Evolutionary conservation across 2,329 filamentous ascomycete genomes (phyloP).

Genomic region (Ceratocystiopsis brevicomis): DNA sequence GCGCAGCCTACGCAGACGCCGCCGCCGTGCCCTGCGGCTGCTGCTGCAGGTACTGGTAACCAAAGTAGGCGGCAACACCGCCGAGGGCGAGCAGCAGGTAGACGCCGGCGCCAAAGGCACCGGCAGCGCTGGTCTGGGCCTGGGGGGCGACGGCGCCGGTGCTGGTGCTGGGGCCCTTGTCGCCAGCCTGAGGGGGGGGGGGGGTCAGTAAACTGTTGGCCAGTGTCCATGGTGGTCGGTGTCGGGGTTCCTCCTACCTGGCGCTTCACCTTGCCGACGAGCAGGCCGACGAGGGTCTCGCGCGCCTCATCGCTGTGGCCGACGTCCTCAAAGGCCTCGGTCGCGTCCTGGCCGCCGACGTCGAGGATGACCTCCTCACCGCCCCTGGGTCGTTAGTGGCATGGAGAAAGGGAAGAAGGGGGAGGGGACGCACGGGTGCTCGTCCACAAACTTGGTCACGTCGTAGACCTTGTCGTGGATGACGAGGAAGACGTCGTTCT

Average conservation of each 20-base stretch:
- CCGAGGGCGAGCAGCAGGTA: conserved; percentile 69
- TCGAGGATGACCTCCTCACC: conserved; percentile 97
- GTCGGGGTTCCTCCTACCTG: conserved; percentile 32
- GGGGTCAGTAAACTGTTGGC: conserved; percentile 10
- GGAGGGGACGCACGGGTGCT: conserved; percentile 58
- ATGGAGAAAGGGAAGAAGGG: not conserved
- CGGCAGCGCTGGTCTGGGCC: conserved; percentile 26
- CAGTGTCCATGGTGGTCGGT: no score
- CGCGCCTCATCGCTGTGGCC: conserved; percentile 97
- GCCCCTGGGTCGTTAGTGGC: conserved; percentile 40
- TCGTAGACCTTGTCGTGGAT: conserved; percentile 97
- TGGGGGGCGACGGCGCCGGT: conserved; percentile 29
- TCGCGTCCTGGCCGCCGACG: conserved; percentile 86
- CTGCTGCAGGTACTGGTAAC: conserved; percentile 69
- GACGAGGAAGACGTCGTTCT: conserved; percentile 84
- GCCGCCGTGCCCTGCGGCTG: conserved; percentile 12
- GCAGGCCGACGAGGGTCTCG: conserved; percentile 67
- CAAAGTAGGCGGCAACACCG: conserved; percentile 57
- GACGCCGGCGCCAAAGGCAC: conserved; percentile 54
- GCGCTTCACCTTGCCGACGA: conserved; percentile 63
- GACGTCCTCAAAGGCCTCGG: conserved; percentile 97
- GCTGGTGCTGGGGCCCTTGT: conserved; percentile 18
- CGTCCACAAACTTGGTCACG: conserved; percentile 72
- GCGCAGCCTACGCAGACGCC: not conserved
- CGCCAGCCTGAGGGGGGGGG: conserved; percentile 9